phyloP scores from a whole-genome alignment of 176 grass and related monocot species.

The Oropetium thomaeum region DNA sequence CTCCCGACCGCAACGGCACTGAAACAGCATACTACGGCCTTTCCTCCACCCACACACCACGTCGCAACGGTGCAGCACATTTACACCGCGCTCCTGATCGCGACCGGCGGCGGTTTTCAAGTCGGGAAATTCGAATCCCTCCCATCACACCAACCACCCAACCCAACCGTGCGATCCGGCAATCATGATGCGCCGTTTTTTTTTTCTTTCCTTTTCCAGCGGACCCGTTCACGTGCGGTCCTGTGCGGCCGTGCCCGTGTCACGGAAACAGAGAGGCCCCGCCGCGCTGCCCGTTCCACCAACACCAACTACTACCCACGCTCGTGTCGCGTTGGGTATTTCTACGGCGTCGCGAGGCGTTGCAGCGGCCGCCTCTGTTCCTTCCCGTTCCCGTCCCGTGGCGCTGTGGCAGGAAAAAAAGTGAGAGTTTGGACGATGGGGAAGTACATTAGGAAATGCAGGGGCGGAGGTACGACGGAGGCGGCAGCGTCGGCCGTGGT shows the following conservation, averaged over 20 bases:
- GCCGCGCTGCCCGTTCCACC: neutral
- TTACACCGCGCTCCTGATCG: too few relatives aligned
- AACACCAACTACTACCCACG: neutral
- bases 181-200: neutral
- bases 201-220: neutral
- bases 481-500: constrained; percentile 27
- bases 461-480: neutral
- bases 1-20: too few relatives aligned
- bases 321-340: neutral
- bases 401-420: neutral
- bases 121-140: neutral
- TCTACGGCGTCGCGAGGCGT: neutral
- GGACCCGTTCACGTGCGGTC: neutral
- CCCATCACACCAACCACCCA: too few relatives aligned
- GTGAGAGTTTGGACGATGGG: constrained; percentile 23
- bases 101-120: neutral
- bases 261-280: neutral
- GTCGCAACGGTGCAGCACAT: too few relatives aligned
- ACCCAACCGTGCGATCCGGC: neutral
- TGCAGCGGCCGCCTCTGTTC: too few relatives aligned
- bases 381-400: too few relatives aligned
- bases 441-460: constrained; percentile 59
- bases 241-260: too few relatives aligned
- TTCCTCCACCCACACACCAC: too few relatives aligned
- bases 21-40: too few relatives aligned